These are phyloP conservation scores for Candida railenensis DNA, from an alignment of 805 yeast species.

Conservation along the genomic window DNA sequence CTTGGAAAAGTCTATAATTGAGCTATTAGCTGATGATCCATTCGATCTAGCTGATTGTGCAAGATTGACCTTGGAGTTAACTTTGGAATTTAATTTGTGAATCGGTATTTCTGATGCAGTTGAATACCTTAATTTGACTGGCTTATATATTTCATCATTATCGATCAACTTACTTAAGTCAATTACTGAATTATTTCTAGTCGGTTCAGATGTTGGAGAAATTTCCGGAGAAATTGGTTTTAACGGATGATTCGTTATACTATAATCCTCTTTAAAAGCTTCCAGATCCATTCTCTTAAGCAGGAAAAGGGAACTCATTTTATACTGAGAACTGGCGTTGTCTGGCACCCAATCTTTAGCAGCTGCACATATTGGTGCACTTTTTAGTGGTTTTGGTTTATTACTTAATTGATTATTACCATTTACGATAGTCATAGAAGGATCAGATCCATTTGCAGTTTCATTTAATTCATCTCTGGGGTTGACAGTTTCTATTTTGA, in stretches of 20 bases:
- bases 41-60: slow-evolving; percentile 18
- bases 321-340: slow-evolving; percentile 22
- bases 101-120: slow-evolving; percentile 39
- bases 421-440: slow-evolving; percentile 7
- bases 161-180: slow-evolving; percentile 34
- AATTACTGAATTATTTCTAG: slow-evolving; percentile 39
- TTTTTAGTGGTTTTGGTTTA: slow-evolving; percentile 7
- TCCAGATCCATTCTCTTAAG: slow-evolving; percentile 37
- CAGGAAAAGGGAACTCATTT: slow-evolving; percentile 32
- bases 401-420: not conserved
- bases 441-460: slow-evolving; percentile 3
- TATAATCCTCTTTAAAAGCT: slow-evolving; percentile 32
- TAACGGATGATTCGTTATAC: slow-evolving; percentile 29
- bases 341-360: slow-evolving; percentile 40
- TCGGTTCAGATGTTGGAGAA: slow-evolving; percentile 42
- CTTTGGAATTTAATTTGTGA: slow-evolving; percentile 35
- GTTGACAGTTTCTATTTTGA: slow-evolving; percentile 24
- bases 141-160: slow-evolving; percentile 36
- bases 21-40: slow-evolving; percentile 20
- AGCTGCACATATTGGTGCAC: slow-evolving; percentile 35
- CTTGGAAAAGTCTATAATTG: slow-evolving; percentile 24
- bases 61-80: slow-evolving; percentile 39
- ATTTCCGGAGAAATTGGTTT: slow-evolving; percentile 41
- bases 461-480: slow-evolving; percentile 6
- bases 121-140: slow-evolving; percentile 38